phyloP scores from a whole-genome alignment of 176 grass and related monocot species.

The Triticum urartu region DNA sequence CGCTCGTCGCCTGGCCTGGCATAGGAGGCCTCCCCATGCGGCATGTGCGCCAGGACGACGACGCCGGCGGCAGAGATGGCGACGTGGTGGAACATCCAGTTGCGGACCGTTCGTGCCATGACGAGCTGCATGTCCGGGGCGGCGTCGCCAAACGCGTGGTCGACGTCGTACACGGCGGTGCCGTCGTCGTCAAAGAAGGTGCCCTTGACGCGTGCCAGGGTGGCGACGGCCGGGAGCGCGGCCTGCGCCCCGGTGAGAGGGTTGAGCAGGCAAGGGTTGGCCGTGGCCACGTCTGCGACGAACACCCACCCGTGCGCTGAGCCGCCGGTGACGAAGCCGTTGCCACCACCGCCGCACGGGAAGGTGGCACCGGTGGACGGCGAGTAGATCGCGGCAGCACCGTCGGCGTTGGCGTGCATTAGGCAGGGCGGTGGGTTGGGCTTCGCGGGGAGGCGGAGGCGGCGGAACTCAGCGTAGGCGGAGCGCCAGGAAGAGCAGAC shows the following conservation, averaged over 20 bases:
- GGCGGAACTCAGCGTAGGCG: slow-evolving; percentile 1
- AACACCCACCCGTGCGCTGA: slow-evolving; percentile 34
- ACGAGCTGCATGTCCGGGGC: background rate
- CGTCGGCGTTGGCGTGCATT: background rate
- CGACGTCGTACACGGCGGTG: background rate
- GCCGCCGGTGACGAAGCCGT: background rate
- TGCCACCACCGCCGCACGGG: background rate
- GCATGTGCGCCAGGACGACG: background rate
- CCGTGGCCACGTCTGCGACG: background rate
- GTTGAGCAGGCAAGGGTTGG: slow-evolving; percentile 27
- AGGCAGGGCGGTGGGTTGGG: background rate
- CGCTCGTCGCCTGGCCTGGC: background rate
- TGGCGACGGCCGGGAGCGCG: slow-evolving; percentile 11
- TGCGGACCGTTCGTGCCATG: background rate
- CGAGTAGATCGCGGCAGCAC: slow-evolving; percentile 17
- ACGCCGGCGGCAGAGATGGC: background rate
- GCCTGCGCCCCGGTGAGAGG: background rate
- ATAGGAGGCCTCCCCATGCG: background rate
- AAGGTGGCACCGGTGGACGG: background rate
- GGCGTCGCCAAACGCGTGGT: background rate
- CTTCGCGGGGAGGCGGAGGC: background rate
- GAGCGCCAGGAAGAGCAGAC: background rate
- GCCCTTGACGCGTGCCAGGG: background rate
- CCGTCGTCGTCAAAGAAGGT: background rate
- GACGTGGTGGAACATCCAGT: background rate